Percentiles rank a stretch among this genome's conserved stretches.
These are phyloP conservation scores for Pistacia vera DNA, from an alignment of 345 rosid genomes.

Conservation along the genomic window DNA sequence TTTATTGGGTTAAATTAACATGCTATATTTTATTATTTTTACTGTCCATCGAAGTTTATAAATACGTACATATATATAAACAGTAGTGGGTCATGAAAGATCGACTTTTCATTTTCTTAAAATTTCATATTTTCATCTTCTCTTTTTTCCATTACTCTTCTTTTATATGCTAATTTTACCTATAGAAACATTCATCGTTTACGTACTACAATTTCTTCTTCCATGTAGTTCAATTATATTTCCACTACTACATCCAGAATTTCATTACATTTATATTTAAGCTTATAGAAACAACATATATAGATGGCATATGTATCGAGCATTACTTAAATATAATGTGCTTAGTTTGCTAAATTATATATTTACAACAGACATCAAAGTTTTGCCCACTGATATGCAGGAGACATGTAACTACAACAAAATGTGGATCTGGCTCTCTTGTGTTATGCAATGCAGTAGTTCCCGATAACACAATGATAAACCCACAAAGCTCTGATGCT, in stretches of 20 bases:
- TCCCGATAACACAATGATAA: slow-evolving; percentile 70
- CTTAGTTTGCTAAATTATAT: not conserved
- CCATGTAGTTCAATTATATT: too few relatives aligned
- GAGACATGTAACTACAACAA: slow-evolving; percentile 48
- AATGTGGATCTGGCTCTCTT: slow-evolving; percentile 62
- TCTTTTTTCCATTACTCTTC: too few relatives aligned
- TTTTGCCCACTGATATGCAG: not conserved
- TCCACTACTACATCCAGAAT: too few relatives aligned
- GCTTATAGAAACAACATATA: too few relatives aligned
- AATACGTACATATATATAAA: too few relatives aligned
- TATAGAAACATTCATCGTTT: not conserved
- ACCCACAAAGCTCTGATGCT: slow-evolving; percentile 77
- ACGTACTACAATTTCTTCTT: not conserved
- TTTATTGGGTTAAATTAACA: too few relatives aligned
- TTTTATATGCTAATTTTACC: not conserved
- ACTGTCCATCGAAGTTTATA: too few relatives aligned
- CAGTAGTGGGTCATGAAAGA: too few relatives aligned
- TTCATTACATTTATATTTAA: too few relatives aligned
- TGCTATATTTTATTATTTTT: too few relatives aligned
- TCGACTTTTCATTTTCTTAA: not conserved
- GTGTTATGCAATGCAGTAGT: slow-evolving; percentile 70
- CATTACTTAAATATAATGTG: not conserved
- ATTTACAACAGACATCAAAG: not conserved
- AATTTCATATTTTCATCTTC: too few relatives aligned
- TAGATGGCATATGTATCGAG: not conserved